Evolutionary conservation across 164 flowering plant genomes (phyloP), one percentile per base, ranked within the genome.

Genomic region (Chimonanthus salicifolius): DNA sequence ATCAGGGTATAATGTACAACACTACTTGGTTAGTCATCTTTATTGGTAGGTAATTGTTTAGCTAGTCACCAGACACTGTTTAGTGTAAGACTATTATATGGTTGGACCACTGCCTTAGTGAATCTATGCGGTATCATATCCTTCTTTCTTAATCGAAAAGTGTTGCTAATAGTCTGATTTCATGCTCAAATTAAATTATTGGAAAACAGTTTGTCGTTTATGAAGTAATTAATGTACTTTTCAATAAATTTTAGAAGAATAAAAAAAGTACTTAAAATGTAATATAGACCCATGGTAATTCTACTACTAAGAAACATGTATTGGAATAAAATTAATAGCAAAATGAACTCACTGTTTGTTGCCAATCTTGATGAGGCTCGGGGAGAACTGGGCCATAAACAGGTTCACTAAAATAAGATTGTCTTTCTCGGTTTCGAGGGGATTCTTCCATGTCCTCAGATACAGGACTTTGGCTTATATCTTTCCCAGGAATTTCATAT

Each of bases 401-500:
- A 77, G 98, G 94, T 78, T 90, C 97, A 66, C 45, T 75, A 78
- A 92, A 90, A 79, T 94, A 92, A 13, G 95, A 76, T 64, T 69
- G 75, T 62, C 77, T 85, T 78, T 91, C 99, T 84, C 83, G 88
- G 65, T 82, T 85, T 58, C 87, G 82, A 54, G 99, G 99, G 75
- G 99, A 95, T 84, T 93, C 98, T 75, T 93, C 97, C 99, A 95
- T 95, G 74, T 95, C 98, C 80, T 95, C 98, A 3, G 90, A 89
- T 51, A 84, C 71, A 47, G 98, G 98, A 74, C 98, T 92, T 73
- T 87, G 89, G 80, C 82, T 89, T 83, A 83, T 78, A 71, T 94
- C 97, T 74, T 86, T 91, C 74, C 87, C 83, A 16, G 97, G 92
- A 79, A 92, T 74, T 6, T 70, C 72, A 78, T 93, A 95, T 75